phyloP scores from a whole-genome alignment of 495 filamentous ascomycete species.

The Hypoxylon fuscum region DNA sequence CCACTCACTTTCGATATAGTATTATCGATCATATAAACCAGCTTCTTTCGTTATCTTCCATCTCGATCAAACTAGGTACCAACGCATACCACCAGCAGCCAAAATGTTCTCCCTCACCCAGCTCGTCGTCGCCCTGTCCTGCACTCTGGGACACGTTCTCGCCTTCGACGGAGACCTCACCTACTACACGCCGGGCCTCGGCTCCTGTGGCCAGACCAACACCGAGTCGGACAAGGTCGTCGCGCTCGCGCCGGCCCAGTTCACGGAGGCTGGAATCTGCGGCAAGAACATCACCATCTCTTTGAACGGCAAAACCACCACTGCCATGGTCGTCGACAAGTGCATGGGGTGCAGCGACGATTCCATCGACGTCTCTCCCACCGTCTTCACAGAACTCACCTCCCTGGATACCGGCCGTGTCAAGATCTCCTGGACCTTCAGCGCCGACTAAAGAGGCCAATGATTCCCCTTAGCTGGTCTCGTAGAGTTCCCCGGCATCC shows the following conservation, averaged over 20 bases:
- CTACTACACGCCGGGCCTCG: constrained; percentile 54
- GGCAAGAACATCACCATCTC: constrained; percentile 69
- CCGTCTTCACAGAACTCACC: constrained; percentile 52
- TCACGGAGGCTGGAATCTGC: constrained; percentile 63
- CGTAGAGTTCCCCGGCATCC: too few species aligned
- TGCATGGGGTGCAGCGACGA: constrained; percentile 69
- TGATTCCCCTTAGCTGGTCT: too few species aligned
- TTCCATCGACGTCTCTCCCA: constrained; percentile 57
- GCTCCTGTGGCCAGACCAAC: constrained; percentile 54
- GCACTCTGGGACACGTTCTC: constrained; percentile 9
- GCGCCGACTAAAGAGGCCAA: not conserved
- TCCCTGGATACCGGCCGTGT: constrained; percentile 45
- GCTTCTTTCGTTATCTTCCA: not conserved
- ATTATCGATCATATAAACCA: not conserved
- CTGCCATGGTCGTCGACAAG: constrained; percentile 73
- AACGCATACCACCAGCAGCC: not conserved
- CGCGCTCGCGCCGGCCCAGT: constrained; percentile 48
- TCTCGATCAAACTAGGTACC: not conserved
- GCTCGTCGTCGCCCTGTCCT: constrained; percentile 17
- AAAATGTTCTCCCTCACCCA: constrained; percentile 27
- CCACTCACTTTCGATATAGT: too few species aligned
- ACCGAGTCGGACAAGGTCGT: constrained; percentile 48
- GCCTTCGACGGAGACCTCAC: constrained; percentile 51
- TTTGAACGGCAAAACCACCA: constrained; percentile 58
- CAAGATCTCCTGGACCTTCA: constrained; percentile 45